Percentiles rank a stretch among this genome's conserved stretches.
Conservation (phyloP, 2,329 filamentous ascomycete species). For the Trichoderma gracile region DNA sequence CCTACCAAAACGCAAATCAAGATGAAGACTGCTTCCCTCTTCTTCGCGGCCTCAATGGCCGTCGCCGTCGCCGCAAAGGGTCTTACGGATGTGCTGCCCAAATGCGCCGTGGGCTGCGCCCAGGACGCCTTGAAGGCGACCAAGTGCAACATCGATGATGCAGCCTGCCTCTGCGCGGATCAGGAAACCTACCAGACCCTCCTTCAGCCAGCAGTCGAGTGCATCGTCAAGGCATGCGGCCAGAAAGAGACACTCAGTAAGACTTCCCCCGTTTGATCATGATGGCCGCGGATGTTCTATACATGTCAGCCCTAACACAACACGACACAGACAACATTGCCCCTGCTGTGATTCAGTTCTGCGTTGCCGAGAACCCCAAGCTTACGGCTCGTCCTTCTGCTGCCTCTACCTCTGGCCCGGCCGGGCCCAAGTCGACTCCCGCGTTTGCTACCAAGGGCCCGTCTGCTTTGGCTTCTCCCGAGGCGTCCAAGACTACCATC, state of each 20-base stretch:
- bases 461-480: background rate
- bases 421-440: background rate
- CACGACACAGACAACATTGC: slow-evolving; percentile 25
- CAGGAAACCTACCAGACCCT: slow-evolving; percentile 36
- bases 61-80: slow-evolving; percentile 30
- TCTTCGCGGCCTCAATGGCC: slow-evolving; percentile 30
- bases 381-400: background rate
- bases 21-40: slow-evolving; percentile 25
- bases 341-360: slow-evolving; percentile 28
- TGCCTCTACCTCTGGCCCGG: background rate
- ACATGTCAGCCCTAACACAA: background rate
- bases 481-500: slow-evolving; percentile 27
- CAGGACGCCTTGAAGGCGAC: slow-evolving; percentile 30
- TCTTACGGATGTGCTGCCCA: slow-evolving; percentile 32
- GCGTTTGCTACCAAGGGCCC: background rate
- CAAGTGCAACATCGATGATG: slow-evolving; percentile 32
- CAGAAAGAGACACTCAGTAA: slow-evolving; percentile 33
- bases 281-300: too few species aligned
- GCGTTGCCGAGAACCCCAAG: slow-evolving; percentile 16
- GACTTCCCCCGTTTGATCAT: slow-evolving; percentile 6
- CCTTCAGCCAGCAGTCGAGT: slow-evolving; percentile 32
- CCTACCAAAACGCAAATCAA: background rate
- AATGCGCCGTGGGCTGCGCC: slow-evolving; percentile 37
- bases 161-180: slow-evolving; percentile 32
- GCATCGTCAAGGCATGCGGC: slow-evolving; percentile 36